Evolutionary conservation across 208 protist genomes (phyloP), one percentile per base, ranked within the genome.

Genomic region (Leishmania major): DNA sequence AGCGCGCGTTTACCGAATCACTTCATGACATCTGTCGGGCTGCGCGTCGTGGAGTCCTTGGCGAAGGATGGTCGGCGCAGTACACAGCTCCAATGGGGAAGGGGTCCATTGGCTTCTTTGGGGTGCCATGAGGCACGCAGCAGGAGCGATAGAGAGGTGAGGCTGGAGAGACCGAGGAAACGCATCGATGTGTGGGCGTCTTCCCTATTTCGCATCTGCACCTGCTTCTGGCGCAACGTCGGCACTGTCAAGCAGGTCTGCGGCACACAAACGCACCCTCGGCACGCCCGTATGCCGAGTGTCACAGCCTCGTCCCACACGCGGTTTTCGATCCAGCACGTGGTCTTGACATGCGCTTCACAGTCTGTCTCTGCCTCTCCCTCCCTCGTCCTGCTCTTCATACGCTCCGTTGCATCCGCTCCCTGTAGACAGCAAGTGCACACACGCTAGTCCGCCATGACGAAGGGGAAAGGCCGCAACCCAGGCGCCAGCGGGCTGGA

Each of bases 381-480:
- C 62, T 15, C 31, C 43, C 22, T 69, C 31, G 0, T 31, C 15
- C 31, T 6, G 10, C 11, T 40, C 8, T 40, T 40, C 8, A n/a
- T 19, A 3, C 25, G 22, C 7, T 62, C 57, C 25, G 5, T 31
- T 62, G 6, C 10, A 7, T 37, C 3, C 55, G 1, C 10, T 69
- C 15, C 62, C 8, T n/a, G 40, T 15, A 53, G 43, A 53, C 25
- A 31, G 3, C 2, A 1, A 73, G 25, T 51, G 53, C 69, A 51
- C 73, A 55, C 17, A 55, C 43, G 28, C 7, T 43, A 59, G 47
- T 45, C 31, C 31, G 7, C 43, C 47, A 97, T 97, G 96, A 97
- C 94, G 0, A 96, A 96, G 53, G 95, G 95, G 10, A 95, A 96
- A 57, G 95, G 96, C 37, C 87, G 90, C 40, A 98, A 95, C 73